Conservation (phyloP, 2,329 filamentous ascomycete genomes). For the Cyclaneusma minus region DNA sequence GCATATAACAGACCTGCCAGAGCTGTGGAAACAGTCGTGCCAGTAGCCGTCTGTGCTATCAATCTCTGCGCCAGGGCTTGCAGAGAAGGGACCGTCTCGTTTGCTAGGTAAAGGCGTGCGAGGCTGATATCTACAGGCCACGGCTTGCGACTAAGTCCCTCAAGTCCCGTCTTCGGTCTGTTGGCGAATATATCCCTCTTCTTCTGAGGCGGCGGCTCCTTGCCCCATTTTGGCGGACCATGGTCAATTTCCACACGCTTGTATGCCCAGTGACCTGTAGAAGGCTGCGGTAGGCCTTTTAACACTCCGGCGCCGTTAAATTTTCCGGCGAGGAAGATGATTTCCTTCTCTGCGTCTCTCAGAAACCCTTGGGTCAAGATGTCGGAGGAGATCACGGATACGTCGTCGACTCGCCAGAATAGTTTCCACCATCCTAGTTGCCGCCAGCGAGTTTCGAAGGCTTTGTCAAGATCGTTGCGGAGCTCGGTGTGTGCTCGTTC, state of each 20-base stretch:
- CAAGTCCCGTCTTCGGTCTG: slow-evolving; percentile 41
- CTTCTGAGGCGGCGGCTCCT: slow-evolving; percentile 7
- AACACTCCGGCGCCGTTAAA: slow-evolving; percentile 48
- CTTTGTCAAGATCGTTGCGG: slow-evolving; percentile 61
- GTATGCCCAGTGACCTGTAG: slow-evolving; percentile 12
- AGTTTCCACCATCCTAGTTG: slow-evolving; percentile 87
- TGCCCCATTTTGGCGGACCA: slow-evolving; percentile 2
- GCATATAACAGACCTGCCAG: slow-evolving; percentile 41
- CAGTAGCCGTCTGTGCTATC: slow-evolving; percentile 51
- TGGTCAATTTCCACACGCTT: slow-evolving; percentile 5
- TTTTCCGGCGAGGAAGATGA: slow-evolving; percentile 71
- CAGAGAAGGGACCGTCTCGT: slow-evolving; percentile 52
- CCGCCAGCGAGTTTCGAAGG: slow-evolving; percentile 68
- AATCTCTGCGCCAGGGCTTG: slow-evolving; percentile 60
- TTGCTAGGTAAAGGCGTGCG: slow-evolving; percentile 49
- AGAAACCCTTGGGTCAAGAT: slow-evolving; percentile 68
- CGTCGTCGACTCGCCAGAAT: slow-evolving; percentile 88
- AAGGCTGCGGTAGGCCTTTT: slow-evolving; percentile 3
- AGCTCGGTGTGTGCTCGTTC: slow-evolving; percentile 71
- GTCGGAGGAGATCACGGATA: slow-evolving; percentile 66
- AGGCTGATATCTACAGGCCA: slow-evolving; percentile 66
- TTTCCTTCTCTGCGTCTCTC: slow-evolving; percentile 58
- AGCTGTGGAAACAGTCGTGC: slow-evolving; percentile 42
- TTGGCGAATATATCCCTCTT: slow-evolving; percentile 10
- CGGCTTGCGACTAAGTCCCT: slow-evolving; percentile 45